These are phyloP conservation scores for Boletellus deceptivus DNA, from an alignment of 1,284 basidiomycete genomes.

Conservation along the genomic window DNA sequence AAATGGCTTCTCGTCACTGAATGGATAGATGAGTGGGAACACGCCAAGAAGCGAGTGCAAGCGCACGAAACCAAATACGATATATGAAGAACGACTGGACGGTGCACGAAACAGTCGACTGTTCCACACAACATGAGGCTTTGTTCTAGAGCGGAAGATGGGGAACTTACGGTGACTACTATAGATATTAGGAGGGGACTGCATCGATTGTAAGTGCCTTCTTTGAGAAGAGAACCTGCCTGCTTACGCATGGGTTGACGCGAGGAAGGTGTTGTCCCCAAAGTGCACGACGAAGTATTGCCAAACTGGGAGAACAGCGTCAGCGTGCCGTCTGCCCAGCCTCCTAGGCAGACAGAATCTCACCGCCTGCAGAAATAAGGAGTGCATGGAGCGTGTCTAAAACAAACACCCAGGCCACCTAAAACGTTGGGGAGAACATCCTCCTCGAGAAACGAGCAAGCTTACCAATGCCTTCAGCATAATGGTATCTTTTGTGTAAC, in stretches of 20 bases:
- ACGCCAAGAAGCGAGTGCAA: background rate
- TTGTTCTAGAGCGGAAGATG: background rate
- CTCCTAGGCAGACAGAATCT: background rate
- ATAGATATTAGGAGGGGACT: slow-evolving; percentile 26
- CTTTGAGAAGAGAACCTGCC: slow-evolving; percentile 6
- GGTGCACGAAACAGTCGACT: slow-evolving; percentile 21
- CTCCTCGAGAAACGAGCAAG: background rate
- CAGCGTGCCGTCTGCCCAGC: background rate
- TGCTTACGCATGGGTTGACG: slow-evolving; percentile 21
- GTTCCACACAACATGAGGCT: slow-evolving; percentile 12
- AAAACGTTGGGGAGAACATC: background rate
- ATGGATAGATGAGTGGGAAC: background rate
- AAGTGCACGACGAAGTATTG: slow-evolving; percentile 26
- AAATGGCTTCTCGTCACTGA: slow-evolving; percentile 17
- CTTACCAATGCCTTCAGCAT: slow-evolving; percentile 19
- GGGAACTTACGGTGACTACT: slow-evolving; percentile 20
- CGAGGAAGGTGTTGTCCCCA: slow-evolving; percentile 16
- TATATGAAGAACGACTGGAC: slow-evolving; percentile 29
- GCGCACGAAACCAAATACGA: slow-evolving; percentile 26
- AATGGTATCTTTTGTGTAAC: slow-evolving; percentile 13
- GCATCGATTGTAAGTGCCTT: slow-evolving; percentile 5
- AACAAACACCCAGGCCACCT: slow-evolving; percentile 27
- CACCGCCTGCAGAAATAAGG: slow-evolving; percentile 22
- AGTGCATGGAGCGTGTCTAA: slow-evolving; percentile 20
- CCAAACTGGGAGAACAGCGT: slow-evolving; percentile 18